These are phyloP conservation scores for Lycium barbarum DNA, from an alignment of 257 asterid species.

Conservation along the genomic window DNA sequence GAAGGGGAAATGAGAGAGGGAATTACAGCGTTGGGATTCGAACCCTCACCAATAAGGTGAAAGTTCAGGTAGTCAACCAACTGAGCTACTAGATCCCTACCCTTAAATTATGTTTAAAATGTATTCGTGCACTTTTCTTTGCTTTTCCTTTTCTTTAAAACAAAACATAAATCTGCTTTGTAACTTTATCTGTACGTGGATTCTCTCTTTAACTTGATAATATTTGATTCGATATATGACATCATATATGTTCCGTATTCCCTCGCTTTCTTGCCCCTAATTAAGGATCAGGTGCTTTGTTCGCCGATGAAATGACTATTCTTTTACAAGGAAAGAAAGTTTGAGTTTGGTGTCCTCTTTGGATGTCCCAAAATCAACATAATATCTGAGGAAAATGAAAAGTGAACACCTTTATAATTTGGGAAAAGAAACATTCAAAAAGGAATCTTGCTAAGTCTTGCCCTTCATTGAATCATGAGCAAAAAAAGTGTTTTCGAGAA, in stretches of 20 bases:
- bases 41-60: too few relatives aligned
- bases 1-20: too few relatives aligned
- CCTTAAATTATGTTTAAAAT: neutral
- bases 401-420: neutral
- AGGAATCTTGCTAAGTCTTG: neutral
- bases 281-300: neutral
- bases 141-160: neutral
- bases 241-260: neutral
- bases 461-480: neutral
- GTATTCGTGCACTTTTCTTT: neutral
- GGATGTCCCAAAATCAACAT: neutral
- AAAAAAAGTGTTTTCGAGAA: neutral
- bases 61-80: too few relatives aligned
- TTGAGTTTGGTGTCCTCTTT: neutral
- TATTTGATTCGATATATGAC: neutral
- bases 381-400: neutral
- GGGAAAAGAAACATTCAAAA: slow-evolving; percentile 21
- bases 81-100: too few relatives aligned
- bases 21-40: too few relatives aligned
- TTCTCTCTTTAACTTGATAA: neutral
- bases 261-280: neutral
- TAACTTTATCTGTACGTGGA: neutral
- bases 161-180: neutral
- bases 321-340: neutral
- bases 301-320: neutral